These are phyloP conservation scores for Pseudocercospora macadamiae DNA, from an alignment of 2,329 filamentous ascomycete genomes.

Conservation along the genomic window DNA sequence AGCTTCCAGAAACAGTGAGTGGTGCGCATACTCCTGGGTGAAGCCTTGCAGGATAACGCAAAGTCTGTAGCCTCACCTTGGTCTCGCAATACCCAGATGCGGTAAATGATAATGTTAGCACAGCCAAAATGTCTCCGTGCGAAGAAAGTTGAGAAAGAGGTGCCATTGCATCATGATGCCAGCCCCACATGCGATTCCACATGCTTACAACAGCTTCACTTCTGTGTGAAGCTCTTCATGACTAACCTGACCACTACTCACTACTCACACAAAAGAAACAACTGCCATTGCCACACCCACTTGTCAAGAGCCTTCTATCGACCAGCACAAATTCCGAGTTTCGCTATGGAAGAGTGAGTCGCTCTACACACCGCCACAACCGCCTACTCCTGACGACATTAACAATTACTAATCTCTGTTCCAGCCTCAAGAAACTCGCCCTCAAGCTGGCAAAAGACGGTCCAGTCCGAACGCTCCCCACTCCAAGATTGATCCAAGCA, in stretches of 20 bases:
- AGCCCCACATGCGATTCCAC: neutral
- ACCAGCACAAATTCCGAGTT: no score
- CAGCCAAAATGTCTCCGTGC: neutral
- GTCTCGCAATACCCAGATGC: neutral
- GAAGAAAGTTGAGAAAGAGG: neutral
- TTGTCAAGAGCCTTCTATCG: no score
- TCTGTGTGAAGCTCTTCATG: no score
- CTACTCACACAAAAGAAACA: no score
- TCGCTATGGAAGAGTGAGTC: neutral
- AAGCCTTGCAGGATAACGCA: neutral
- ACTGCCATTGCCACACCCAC: no score
- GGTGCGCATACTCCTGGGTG: neutral
- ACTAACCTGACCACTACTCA: no score
- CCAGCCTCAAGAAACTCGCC: conserved; percentile 45
- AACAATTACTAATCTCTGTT: neutral
- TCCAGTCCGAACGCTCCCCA: conserved; percentile 38
- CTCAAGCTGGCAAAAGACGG: conserved; percentile 45
- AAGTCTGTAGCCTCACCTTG: neutral
- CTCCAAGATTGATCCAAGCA: conserved; percentile 37
- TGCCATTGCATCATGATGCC: neutral
- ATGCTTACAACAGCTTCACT: neutral
- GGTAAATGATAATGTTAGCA: neutral
- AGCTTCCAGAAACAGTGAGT: neutral
- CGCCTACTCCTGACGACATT: neutral
- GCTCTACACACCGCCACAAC: neutral